Evolutionary conservation across 2,329 filamentous ascomycete species (phyloP), one percentile per base, ranked within the genome.

Genomic region (Diaporthe velutina): DNA sequence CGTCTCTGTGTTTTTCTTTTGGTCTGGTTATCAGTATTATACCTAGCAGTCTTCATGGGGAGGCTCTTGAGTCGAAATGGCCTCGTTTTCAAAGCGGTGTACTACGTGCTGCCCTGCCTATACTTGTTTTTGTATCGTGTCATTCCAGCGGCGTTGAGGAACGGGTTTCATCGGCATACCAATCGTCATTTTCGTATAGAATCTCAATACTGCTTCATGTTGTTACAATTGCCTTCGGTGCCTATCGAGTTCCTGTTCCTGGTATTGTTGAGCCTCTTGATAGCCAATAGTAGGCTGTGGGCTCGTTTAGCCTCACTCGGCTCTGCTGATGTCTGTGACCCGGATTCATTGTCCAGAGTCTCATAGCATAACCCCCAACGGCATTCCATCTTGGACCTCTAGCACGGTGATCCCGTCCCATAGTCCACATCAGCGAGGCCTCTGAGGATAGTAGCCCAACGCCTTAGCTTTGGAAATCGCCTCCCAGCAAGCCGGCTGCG

Each of bases 131-230:
- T 68, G 64, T 40, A 68, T 22, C n/a, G 48, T 40, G 17, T 35
- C 19, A 40, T 40, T 2, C 33, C 13, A 45, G 48, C n/a, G 64
- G 64, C 64, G 64, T 68, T 68, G 48, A 54, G 33, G 48, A 13
- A 40, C 9, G 25, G 33, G 64, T 40, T 40, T 68, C 64, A 54
- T 68, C 7, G 13, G 64, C 64, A 68, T 68, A 54, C 45, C 64
- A 54, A 8, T 25, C 38, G n/a, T 54, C 64, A 22, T 10, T 54
- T 68, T 22, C n/a, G 13, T 40, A 19, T 67, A 52, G 45, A 67
- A 7, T 67, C 64, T 28, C 13, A 25, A 9, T 40, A 17, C 4
- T 42, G 7, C 35, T 17, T 7, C 48, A 8, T 38, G 3, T 38
- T 38, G n/a, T n/a, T 3, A 52, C 19, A 25, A 38, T 3, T 28